These are phyloP conservation scores for Mycosarcoma maydis DNA, from an alignment of 1,284 basidiomycete genomes.

Conservation along the genomic window DNA sequence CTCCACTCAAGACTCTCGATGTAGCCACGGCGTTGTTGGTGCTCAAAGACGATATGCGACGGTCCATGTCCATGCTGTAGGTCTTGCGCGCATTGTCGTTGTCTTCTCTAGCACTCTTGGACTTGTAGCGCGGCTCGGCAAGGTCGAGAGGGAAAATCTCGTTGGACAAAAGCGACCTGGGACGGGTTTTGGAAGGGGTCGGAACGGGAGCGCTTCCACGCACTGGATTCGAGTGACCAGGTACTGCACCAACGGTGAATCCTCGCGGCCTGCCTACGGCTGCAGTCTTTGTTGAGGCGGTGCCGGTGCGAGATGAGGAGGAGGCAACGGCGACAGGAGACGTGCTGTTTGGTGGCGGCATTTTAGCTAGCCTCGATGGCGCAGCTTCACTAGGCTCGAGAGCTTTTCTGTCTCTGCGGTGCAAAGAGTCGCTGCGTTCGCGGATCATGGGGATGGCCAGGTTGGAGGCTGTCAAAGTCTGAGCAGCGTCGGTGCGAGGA, in stretches of 20 bases:
- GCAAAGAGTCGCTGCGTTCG: slow-evolving; percentile 31
- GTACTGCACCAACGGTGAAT: slow-evolving; percentile 58
- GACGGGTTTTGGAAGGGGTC: slow-evolving; percentile 23
- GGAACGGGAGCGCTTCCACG: slow-evolving; percentile 12
- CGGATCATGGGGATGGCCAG: slow-evolving; percentile 27
- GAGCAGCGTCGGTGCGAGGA: background rate
- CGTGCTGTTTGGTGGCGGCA: background rate
- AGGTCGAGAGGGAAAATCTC: slow-evolving; percentile 50
- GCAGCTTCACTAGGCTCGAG: background rate
- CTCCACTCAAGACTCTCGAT: background rate
- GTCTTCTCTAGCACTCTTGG: slow-evolving; percentile 3
- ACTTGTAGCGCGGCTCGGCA: slow-evolving; percentile 35
- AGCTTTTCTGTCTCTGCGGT: slow-evolving; percentile 16
- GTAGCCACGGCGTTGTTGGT: background rate
- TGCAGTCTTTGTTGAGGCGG: slow-evolving; percentile 2
- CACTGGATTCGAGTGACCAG: slow-evolving; percentile 9
- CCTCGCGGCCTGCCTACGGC: slow-evolving; percentile 49
- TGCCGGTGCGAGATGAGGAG: slow-evolving; percentile 2
- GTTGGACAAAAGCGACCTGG: slow-evolving; percentile 52
- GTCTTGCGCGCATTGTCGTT: slow-evolving; percentile 20
- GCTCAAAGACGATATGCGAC: slow-evolving; percentile 9
- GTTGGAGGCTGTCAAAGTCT: slow-evolving; percentile 6
- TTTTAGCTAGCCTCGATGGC: slow-evolving; percentile 1
- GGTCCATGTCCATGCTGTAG: slow-evolving; percentile 33
- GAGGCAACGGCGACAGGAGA: background rate